Conservation (phyloP, 2,329 filamentous ascomycete species). For the Verticillium nubilum region DNA sequence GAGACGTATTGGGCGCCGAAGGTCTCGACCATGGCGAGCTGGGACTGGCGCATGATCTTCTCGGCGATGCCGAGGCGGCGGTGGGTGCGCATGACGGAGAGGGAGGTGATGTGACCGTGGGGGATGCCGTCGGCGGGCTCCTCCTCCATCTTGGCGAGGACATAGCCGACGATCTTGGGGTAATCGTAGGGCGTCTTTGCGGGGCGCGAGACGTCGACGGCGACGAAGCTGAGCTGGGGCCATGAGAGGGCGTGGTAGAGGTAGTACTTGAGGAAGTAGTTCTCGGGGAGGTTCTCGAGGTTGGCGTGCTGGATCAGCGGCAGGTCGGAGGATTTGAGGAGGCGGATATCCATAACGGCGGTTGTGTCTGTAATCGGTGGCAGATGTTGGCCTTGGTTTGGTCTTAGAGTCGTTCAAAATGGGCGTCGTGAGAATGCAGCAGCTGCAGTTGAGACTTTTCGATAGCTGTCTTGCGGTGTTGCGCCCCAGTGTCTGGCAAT, state of each 20-base stretch:
- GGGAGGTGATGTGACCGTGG: constrained; percentile 92
- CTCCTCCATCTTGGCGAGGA: constrained; percentile 99
- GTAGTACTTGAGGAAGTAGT: constrained; percentile 99
- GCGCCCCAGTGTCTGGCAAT: background rate
- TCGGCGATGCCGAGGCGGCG: constrained; percentile 86
- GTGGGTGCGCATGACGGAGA: constrained; percentile 96
- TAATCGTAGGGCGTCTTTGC: constrained; percentile 77
- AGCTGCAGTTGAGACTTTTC: background rate
- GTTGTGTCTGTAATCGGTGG: too few species aligned
- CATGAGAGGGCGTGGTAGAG: constrained; percentile 97
- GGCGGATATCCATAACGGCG: constrained; percentile 77
- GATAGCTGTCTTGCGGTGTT: background rate
- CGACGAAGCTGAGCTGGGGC: constrained; percentile 95
- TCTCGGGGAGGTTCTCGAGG: constrained; percentile 97
- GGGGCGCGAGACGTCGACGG: constrained; percentile 82
- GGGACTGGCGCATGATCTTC: constrained; percentile 94
- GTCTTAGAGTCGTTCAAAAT: too few species aligned
- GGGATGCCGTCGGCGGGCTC: constrained; percentile 85
- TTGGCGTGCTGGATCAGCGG: constrained; percentile 96
- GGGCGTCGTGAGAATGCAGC: too few species aligned
- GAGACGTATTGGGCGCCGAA: constrained; percentile 90
- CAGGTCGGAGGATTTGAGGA: constrained; percentile 77
- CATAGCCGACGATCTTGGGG: constrained; percentile 96
- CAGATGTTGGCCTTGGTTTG: too few species aligned
- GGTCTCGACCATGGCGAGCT: constrained; percentile 94